Conservation (phyloP, 441 rosid genomes). For the Metrosideros polymorpha region DNA sequence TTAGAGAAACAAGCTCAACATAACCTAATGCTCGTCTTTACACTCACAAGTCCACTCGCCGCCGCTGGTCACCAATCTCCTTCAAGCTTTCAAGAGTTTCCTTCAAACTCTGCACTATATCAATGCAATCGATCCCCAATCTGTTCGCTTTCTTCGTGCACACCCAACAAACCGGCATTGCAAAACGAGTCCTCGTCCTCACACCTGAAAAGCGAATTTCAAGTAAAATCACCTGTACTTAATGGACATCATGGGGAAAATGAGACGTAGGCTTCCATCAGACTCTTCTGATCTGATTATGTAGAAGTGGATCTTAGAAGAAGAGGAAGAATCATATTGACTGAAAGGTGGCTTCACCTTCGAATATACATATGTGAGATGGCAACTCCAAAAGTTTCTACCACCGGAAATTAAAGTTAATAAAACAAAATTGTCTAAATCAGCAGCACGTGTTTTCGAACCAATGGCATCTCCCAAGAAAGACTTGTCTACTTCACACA, state of each 20-base stretch:
- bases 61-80: too few species aligned
- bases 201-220: conserved; percentile 16
- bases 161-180: conserved; percentile 30
- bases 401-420: neutral
- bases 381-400: neutral
- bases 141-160: conserved; percentile 30
- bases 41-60: too few species aligned
- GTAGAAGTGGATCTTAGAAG: neutral
- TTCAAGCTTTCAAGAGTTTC: conserved; percentile 56
- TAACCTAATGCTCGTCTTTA: too few species aligned
- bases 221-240: too few species aligned
- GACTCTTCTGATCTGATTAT: neutral
- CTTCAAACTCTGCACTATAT: conserved; percentile 35
- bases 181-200: conserved; percentile 30
- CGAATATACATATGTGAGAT: neutral
- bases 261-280: neutral
- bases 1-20: too few species aligned
- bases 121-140: conserved; percentile 41
- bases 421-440: neutral
- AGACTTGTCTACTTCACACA: neutral
- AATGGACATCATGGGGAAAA: neutral
- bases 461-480: neutral
- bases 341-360: neutral
- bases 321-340: neutral
- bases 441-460: neutral